Evolutionary conservation across 192 early-diverging fungal species (phyloP), one percentile per base, ranked within the genome.

Genomic region (Obelidium mucronatum): DNA sequence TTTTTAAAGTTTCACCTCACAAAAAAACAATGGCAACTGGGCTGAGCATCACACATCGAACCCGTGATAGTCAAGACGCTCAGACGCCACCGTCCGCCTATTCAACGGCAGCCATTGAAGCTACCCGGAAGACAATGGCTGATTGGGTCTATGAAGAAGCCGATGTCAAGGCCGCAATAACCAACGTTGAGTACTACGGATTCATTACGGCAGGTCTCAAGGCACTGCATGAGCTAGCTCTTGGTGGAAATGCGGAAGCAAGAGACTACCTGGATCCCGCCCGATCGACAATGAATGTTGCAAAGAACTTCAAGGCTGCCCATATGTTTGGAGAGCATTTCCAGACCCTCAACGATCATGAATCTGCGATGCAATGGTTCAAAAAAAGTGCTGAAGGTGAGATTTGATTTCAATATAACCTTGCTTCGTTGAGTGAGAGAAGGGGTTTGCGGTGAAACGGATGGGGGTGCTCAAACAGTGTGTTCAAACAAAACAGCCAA

Each of bases 301-400:
- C 40, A 39, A 74, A 74, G 60, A 3, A 64, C 40, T 63, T 35
- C 36, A 64, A 64, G 40, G 60, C 73, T 28, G 48, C 48, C 40
- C 61, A 64, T 36, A 26, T 28, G 19, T 64, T 74, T 34, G 73
- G 73, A 17, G 31, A 34, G 22, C 73, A 74, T 34, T 64, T 64
- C 33, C 61, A 42, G 40, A 40, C 33, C 3, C 60, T 64, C n/a
- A n/a, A 28, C 3, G 73, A 77, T 61, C 68, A 64, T 61, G 75
- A 13, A 4, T 48, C 54, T 1, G 75, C 75, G 36, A 19, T 71
- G 40, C n/a, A 56, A 39, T 77, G 75, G 75, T 77, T 65, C 68
- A 55, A 59, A 26, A 31, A 40, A n/a, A 54, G 48, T 35, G 69
- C 69, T 6, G 69, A 72, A 42, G 69, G 69, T 72, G 36, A 1